Evolutionary conservation across 2,329 filamentous ascomycete species (phyloP).

Genomic region (Aspergillus luchuensis): DNA sequence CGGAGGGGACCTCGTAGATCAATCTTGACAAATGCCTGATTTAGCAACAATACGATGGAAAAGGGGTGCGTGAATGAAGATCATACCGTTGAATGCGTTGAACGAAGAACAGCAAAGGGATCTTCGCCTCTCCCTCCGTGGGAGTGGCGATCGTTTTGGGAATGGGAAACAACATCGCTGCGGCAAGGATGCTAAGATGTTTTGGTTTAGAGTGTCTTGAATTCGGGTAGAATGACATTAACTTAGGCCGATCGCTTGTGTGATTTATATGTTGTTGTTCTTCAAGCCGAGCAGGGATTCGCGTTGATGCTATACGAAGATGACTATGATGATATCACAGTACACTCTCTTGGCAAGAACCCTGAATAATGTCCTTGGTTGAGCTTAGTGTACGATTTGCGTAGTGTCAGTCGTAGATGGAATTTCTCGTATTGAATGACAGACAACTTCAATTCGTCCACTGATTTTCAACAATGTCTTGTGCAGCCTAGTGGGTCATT

Average conservation of each 20-base stretch:
- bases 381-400: background rate
- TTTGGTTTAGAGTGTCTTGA: background rate
- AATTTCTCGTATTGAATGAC: background rate
- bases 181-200: background rate
- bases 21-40: background rate
- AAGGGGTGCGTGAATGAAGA: background rate
- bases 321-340: background rate
- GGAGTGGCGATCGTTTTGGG: background rate
- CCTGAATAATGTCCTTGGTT: background rate
- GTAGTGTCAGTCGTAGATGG: background rate
- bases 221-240: too few relatives aligned
- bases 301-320: background rate
- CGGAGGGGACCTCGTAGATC: background rate
- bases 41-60: background rate
- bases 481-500: too few relatives aligned
- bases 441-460: background rate
- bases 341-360: background rate
- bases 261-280: background rate
- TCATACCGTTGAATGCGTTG: constrained; percentile 1
- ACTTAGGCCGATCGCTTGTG: background rate
- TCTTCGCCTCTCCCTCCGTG: background rate
- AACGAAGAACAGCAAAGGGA: background rate
- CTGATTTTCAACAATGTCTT: too few relatives aligned
- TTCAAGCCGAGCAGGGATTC: background rate
- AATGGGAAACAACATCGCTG: background rate